Evolutionary conservation across 768 basidiomycete genomes (phyloP).

Genomic region (Mycena galericulata): DNA sequence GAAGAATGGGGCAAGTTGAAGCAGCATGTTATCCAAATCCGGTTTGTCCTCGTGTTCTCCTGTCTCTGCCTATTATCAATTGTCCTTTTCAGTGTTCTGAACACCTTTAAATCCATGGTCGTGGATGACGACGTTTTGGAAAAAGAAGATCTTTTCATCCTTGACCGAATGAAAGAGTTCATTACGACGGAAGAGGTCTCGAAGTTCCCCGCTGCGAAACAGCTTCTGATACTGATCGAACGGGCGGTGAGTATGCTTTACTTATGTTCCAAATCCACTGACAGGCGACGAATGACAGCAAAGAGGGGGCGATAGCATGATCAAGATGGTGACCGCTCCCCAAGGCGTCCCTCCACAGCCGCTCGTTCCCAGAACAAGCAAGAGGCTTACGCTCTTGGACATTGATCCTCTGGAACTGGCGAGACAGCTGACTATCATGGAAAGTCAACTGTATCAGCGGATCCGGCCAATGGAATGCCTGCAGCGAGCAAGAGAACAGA

Average conservation of each 20-base stretch:
- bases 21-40: conserved; percentile 86
- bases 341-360: conserved; percentile 78
- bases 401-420: conserved; percentile 92
- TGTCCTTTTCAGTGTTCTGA: conserved; percentile 80
- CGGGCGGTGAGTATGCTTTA: conserved; percentile 70
- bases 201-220: conserved; percentile 78
- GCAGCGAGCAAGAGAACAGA: conserved; percentile 83
- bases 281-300: conserved; percentile 45
- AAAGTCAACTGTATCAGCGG: conserved; percentile 86
- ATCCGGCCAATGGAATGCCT: conserved; percentile 94
- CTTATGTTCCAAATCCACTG: conserved; percentile 19
- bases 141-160: conserved; percentile 85
- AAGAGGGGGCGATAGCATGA: conserved; percentile 66
- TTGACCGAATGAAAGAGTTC: conserved; percentile 87
- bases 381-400: conserved; percentile 85
- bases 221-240: conserved; percentile 79
- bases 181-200: conserved; percentile 72
- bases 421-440: conserved; percentile 92
- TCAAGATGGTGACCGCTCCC: conserved; percentile 67
- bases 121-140: conserved; percentile 86
- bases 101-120: conserved; percentile 91
- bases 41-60: conserved; percentile 61
- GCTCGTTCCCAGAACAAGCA: conserved; percentile 76
- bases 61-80: conserved; percentile 14
- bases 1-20: conserved; percentile 89